Percentiles rank a stretch among this genome's conserved stretches.
Conservation (phyloP, 2,329 filamentous ascomycete genomes). For the Onygenales sp. region DNA sequence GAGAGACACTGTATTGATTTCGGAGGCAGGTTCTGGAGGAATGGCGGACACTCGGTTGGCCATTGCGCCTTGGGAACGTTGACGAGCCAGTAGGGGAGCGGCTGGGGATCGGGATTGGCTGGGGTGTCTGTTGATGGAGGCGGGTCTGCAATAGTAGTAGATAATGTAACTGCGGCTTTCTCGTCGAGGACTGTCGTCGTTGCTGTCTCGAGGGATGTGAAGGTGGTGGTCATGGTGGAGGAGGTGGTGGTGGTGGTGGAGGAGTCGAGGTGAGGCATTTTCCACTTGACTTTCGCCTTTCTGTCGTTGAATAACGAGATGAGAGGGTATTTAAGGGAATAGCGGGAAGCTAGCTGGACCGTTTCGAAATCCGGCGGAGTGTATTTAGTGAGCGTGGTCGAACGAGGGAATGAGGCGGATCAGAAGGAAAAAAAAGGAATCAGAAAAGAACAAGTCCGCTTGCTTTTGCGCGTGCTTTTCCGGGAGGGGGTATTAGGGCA, state of each 20-base stretch:
- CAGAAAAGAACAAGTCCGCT: too few species aligned
- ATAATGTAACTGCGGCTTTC: neutral
- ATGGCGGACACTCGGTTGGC: constrained; percentile 60
- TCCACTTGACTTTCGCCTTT: neutral
- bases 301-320: too few species aligned
- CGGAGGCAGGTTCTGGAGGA: constrained; percentile 50
- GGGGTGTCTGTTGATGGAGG: constrained; percentile 16
- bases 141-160: neutral
- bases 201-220: neutral
- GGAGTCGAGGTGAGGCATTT: neutral
- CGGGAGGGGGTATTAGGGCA: too few species aligned
- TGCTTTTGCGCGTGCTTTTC: too few species aligned
- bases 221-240: neutral
- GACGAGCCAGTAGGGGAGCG: constrained; percentile 67
- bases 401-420: too few species aligned
- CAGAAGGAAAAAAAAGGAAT: too few species aligned
- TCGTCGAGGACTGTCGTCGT: neutral
- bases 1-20: constrained; percentile 65
- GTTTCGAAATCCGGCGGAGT: neutral
- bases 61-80: constrained; percentile 60
- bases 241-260: neutral
- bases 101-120: constrained; percentile 14
- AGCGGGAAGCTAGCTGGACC: constrained; percentile 4
- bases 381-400: too few species aligned
- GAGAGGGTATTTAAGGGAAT: constrained; percentile 4